These are phyloP conservation scores for Penicillium sp. DNA, from an alignment of 2,329 filamentous ascomycete species.

Conservation along the genomic window DNA sequence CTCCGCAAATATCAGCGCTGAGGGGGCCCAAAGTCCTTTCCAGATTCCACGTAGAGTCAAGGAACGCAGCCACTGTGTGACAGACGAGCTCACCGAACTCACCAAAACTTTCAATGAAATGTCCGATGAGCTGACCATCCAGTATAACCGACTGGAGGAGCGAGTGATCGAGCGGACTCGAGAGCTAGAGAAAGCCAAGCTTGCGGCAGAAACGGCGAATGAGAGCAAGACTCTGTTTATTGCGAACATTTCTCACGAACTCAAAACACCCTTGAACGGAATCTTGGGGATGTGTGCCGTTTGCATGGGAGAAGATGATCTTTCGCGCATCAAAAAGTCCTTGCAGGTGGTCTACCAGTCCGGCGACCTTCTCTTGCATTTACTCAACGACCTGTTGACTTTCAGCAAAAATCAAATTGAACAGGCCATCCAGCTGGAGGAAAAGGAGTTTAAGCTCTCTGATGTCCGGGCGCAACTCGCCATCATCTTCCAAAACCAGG, in stretches of 20 bases:
- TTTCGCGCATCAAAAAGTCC: conserved; percentile 74
- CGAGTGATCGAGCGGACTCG: conserved; percentile 79
- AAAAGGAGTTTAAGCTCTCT: conserved; percentile 80
- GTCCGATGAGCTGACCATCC: conserved; percentile 84
- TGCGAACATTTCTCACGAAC: conserved; percentile 79
- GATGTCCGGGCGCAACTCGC: conserved; percentile 80
- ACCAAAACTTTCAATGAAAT: conserved; percentile 89
- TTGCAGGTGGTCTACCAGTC: conserved; percentile 88
- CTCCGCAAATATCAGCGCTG: not conserved
- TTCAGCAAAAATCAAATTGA: conserved; percentile 96
- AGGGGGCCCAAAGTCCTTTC: conserved; percentile 49
- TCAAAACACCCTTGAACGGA: conserved; percentile 89
- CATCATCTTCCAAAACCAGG: conserved; percentile 88
- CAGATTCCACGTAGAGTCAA: conserved; percentile 83
- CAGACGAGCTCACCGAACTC: conserved; percentile 82
- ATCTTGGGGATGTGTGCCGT: conserved; percentile 91
- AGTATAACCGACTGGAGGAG: conserved; percentile 81
- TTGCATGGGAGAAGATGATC: conserved; percentile 87
- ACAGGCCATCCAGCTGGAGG: conserved; percentile 76
- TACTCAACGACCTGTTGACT: conserved; percentile 84
- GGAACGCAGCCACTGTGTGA: conserved; percentile 71
- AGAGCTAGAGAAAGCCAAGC: conserved; percentile 85
- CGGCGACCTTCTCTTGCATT: conserved; percentile 77
- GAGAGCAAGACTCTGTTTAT: conserved; percentile 96
- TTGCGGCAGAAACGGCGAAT: conserved; percentile 90